phyloP scores from a whole-genome alignment of 192 early-diverging fungal genomes.

The Backusella psychrophila region DNA sequence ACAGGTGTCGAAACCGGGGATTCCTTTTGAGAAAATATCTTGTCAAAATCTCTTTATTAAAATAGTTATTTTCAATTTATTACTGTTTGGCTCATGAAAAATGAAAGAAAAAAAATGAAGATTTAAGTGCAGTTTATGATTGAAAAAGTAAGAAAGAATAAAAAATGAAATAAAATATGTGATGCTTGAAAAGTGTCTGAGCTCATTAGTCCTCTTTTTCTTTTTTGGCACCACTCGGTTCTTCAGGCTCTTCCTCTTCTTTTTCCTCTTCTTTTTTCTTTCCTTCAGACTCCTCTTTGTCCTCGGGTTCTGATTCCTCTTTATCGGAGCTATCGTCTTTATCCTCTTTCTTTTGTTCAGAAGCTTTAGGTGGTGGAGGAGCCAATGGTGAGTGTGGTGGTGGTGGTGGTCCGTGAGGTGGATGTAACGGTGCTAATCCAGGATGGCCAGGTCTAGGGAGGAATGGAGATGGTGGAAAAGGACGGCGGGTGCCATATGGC shows the following conservation, averaged over 20 bases:
- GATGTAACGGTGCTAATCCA: background rate
- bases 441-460: background rate
- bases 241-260: background rate
- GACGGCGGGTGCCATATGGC: background rate
- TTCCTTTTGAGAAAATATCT: background rate
- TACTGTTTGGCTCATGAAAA: background rate
- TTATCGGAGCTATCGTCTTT: background rate
- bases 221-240: background rate
- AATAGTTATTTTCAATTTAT: background rate
- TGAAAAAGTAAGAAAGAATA: background rate
- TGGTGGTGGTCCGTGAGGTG: background rate
- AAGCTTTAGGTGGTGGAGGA: conserved; percentile 1
- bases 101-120: background rate
- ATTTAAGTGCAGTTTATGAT: background rate
- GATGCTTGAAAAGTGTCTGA: background rate
- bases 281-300: background rate
- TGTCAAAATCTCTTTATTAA: background rate
- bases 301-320: background rate
- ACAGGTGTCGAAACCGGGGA: background rate
- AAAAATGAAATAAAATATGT: background rate
- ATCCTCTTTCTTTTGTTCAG: background rate
- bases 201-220: background rate
- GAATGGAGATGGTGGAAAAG: background rate
- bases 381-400: background rate
- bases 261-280: background rate